phyloP scores from a whole-genome alignment of 306 rosid species.

The Inga oerstediana region DNA sequence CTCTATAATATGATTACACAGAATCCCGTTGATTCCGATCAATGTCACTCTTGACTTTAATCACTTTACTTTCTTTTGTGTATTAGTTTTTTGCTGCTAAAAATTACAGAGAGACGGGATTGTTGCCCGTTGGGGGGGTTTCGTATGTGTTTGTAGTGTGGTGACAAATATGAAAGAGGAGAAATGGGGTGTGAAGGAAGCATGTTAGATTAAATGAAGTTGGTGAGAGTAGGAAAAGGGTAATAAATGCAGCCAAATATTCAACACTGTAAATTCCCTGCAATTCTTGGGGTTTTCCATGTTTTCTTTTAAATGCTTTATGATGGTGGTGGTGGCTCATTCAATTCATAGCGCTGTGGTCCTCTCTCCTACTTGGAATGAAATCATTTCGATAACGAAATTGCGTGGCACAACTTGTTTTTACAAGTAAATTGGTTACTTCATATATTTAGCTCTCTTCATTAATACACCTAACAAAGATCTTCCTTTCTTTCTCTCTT shows the following conservation, averaged over 20 bases:
- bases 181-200: neutral
- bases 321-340: neutral
- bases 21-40: constrained; percentile 29
- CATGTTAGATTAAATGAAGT: constrained; percentile 42
- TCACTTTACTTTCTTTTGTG: constrained; percentile 1
- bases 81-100: neutral
- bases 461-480: neutral
- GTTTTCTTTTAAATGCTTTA: constrained; percentile 33
- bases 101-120: neutral
- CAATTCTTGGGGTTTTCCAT: constrained; percentile 31
- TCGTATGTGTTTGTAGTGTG: neutral
- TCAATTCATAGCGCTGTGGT: constrained; percentile 44
- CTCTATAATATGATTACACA: constrained; percentile 19
- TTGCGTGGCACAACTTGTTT: constrained; percentile 44
- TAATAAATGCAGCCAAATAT: constrained; percentile 40
- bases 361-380: constrained; percentile 58
- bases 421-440: neutral
- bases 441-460: constrained; percentile 33
- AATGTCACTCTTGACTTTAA: constrained; percentile 26
- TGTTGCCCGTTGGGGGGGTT: neutral
- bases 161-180: neutral
- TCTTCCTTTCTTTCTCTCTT: neutral
- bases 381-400: constrained; percentile 76
- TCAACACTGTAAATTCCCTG: constrained; percentile 40
- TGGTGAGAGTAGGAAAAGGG: constrained; percentile 40